Percentiles rank a stretch among this genome's conserved stretches.
Conservation (phyloP, 768 basidiomycete species). For the Rickenella mellea region DNA sequence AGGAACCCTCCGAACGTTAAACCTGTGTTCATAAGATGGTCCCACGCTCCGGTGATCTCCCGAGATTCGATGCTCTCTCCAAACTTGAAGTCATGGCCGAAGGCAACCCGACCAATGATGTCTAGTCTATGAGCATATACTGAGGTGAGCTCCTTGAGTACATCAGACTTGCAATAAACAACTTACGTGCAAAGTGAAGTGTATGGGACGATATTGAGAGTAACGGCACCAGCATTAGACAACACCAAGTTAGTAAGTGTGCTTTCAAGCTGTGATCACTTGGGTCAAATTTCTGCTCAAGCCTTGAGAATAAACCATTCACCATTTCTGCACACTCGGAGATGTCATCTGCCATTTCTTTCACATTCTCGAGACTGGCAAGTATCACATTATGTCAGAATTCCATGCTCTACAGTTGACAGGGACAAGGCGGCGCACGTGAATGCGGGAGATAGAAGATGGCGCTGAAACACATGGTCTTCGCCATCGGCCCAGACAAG, state of each 20-base stretch:
- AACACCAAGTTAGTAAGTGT: slow-evolving; percentile 16
- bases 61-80: slow-evolving; percentile 13
- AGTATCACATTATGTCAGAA: neutral
- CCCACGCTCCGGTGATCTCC: slow-evolving; percentile 17
- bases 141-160: no score
- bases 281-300: no score
- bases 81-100: slow-evolving; percentile 16
- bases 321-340: slow-evolving; percentile 23
- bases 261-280: slow-evolving; percentile 13
- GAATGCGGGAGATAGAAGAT: slow-evolving; percentile 24
- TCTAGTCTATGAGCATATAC: slow-evolving; percentile 13
- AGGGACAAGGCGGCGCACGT: slow-evolving; percentile 17
- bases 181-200: slow-evolving; percentile 15
- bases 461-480: slow-evolving; percentile 19
- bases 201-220: slow-evolving; percentile 15
- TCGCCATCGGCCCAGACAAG: no score
- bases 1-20: slow-evolving; percentile 15
- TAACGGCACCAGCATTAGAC: slow-evolving; percentile 5
- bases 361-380: slow-evolving; percentile 22
- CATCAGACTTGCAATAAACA: no score
- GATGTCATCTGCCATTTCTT: slow-evolving; percentile 24
- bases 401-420: neutral
- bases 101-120: slow-evolving; percentile 13
- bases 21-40: slow-evolving; percentile 11
- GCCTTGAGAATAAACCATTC: no score